Evolutionary conservation across 345 rosid genomes (phyloP).

Genomic region (Citrus sinensis): DVS_A1.0 CM039167.1:26459001-26459500

Average conservation of each 20-base stretch:
- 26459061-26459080: too few species aligned
- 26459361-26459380: constrained; percentile 36
- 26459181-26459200: not conserved
- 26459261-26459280: not conserved
- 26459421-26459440: too few species aligned
- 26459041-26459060: too few species aligned
- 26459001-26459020: too few species aligned
- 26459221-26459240: not conserved
- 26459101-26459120: too few species aligned
- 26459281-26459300: not conserved
- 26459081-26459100: too few species aligned
- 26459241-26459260: not conserved
- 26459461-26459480: too few species aligned
- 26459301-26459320: not conserved
- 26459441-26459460: too few species aligned
- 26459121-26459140: not conserved
- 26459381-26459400: constrained; percentile 76
- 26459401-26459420: too few species aligned
- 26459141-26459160: not conserved
- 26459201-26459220: not conserved
- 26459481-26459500: too few species aligned
- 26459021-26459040: too few species aligned
- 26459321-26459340: not conserved
- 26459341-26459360: not conserved
- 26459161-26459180: not conserved